Evolutionary conservation across 345 rosid genomes (phyloP).

Genomic region (Sapria himalayana): DNA sequence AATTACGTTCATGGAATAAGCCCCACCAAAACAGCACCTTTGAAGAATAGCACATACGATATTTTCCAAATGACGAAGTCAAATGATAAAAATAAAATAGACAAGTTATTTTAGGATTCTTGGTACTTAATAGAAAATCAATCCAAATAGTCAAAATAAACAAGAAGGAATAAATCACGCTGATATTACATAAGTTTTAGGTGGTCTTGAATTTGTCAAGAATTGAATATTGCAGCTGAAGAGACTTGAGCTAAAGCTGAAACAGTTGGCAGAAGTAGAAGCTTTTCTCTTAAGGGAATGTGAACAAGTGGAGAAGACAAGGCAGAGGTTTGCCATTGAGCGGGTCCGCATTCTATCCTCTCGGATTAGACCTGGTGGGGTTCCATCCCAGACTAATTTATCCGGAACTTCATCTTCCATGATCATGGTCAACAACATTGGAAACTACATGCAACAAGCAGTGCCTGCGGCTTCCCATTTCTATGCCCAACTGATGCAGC

Average conservation of each 20-base stretch:
- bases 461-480: slow-evolving; percentile 40
- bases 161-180: too few species aligned
- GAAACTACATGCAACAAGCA: slow-evolving; percentile 32
- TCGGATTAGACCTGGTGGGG: slow-evolving; percentile 36
- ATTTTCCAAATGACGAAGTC: too few species aligned
- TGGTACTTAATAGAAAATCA: too few species aligned
- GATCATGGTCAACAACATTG: slow-evolving; percentile 26
- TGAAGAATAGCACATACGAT: too few species aligned
- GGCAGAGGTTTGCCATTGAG: slow-evolving; percentile 71
- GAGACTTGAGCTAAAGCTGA: slow-evolving; percentile 89
- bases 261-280: slow-evolving; percentile 98
- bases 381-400: slow-evolving; percentile 23
- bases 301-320: slow-evolving; percentile 83
- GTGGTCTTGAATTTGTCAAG: too few species aligned
- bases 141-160: too few species aligned
- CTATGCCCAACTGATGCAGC: slow-evolving; percentile 64
- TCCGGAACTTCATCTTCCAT: slow-evolving; percentile 33
- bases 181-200: too few species aligned
- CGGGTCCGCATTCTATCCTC: slow-evolving; percentile 41
- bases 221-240: slow-evolving; percentile 68
- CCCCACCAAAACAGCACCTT: too few species aligned
- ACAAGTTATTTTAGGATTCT: too few species aligned
- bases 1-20: too few species aligned
- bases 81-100: too few species aligned
- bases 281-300: slow-evolving; percentile 84